phyloP scores from a whole-genome alignment of 176 grass and related monocot species.

The Zea mays region DNA sequence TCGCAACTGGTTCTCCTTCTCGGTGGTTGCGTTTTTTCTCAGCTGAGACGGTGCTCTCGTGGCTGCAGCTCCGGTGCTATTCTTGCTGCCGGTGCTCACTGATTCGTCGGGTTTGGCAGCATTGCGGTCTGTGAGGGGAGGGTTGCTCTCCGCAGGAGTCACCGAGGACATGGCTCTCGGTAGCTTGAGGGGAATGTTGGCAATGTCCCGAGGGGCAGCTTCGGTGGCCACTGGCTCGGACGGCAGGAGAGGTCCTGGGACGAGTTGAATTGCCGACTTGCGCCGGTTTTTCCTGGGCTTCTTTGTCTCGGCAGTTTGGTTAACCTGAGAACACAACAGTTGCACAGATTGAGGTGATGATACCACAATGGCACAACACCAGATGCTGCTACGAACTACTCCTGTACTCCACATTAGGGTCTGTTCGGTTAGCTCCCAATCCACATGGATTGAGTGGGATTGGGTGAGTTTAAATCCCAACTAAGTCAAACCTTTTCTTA shows the following conservation, averaged over 20 bases:
- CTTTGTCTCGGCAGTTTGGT: constrained; percentile 37
- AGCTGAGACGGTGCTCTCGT: constrained; percentile 41
- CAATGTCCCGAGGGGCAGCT: constrained; percentile 18
- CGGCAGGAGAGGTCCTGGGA: constrained; percentile 44
- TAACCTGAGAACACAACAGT: constrained; percentile 30
- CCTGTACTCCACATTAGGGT: too few relatives aligned
- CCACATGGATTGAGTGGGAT: too few relatives aligned
- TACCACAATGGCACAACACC: too few relatives aligned
- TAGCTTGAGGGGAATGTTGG: constrained; percentile 64
- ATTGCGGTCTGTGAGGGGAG: constrained; percentile 71
- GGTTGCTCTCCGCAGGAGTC: constrained; percentile 36
- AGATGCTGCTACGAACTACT: too few relatives aligned
- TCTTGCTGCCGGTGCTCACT: constrained; percentile 42
- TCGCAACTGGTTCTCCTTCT: constrained; percentile 76
- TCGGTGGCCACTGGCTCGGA: constrained; percentile 30
- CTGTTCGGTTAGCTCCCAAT: too few relatives aligned
- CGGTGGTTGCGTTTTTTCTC: constrained; percentile 46
- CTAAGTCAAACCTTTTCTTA: too few relatives aligned
- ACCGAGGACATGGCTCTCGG: constrained; percentile 71
- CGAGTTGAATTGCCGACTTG: constrained; percentile 61
- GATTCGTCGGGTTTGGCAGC: constrained; percentile 48
- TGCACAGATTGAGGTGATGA: not conserved
- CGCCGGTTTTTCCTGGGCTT: constrained; percentile 70
- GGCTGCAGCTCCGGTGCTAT: constrained; percentile 37
- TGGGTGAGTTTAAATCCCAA: too few relatives aligned